Conservation (phyloP, 768 basidiomycete species). For the Sutorius australiensis region DNA sequence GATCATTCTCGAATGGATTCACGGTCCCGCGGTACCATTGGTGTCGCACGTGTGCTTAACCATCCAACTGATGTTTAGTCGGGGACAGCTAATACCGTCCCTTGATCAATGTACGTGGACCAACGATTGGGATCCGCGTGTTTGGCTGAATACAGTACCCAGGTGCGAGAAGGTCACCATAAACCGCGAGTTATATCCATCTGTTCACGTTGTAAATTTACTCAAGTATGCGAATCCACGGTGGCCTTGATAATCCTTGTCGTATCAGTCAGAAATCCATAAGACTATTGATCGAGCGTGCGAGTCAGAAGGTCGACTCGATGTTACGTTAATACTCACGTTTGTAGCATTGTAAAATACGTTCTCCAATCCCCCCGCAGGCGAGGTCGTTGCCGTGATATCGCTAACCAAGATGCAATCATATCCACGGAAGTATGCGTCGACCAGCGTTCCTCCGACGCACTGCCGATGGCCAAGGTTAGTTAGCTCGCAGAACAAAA, state of each 20-base stretch:
- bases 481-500: neutral
- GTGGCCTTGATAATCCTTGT: conserved; percentile 26
- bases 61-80: neutral
- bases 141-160: conserved; percentile 3
- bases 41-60: neutral
- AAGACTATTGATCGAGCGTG: conserved; percentile 34
- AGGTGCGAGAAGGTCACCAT: neutral
- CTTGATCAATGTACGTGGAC: conserved; percentile 6
- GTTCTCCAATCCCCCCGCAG: conserved; percentile 52
- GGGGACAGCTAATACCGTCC: neutral
- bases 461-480: conserved; percentile 37
- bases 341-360: conserved; percentile 54
- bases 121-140: neutral
- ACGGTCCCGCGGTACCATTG: neutral
- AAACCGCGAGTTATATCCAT: neutral
- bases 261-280: conserved; percentile 48
- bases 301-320: neutral
- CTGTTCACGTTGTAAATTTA: neutral
- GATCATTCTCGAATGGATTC: neutral
- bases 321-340: conserved; percentile 34
- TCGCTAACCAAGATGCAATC: conserved; percentile 59
- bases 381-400: conserved; percentile 60
- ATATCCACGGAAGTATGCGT: conserved; percentile 63
- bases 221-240: neutral
- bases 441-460: conserved; percentile 59